These are phyloP conservation scores for Centaurea solstitialis DNA, from an alignment of 129 eudicot genomes.

Conservation along the genomic window DNA sequence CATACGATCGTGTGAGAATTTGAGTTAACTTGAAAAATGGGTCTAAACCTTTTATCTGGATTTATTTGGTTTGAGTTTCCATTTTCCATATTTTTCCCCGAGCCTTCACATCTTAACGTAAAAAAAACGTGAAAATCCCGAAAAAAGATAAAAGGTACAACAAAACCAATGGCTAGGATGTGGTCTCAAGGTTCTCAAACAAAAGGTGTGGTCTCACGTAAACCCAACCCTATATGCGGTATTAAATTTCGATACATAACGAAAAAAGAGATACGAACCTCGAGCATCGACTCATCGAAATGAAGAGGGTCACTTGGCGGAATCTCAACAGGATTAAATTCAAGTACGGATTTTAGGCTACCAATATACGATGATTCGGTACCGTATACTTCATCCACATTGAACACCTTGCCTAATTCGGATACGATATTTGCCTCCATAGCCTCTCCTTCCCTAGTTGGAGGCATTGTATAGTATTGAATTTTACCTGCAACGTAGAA, in stretches of 20 bases:
- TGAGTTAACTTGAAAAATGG: no score
- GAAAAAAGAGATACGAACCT: constrained; percentile 55
- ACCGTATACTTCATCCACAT: constrained; percentile 79
- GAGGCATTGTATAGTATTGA: constrained; percentile 92
- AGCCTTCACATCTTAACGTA: no score
- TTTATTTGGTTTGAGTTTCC: no score
- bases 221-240: background rate
- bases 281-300: constrained; percentile 69
- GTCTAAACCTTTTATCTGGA: no score
- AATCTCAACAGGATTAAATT: constrained; percentile 76
- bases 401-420: constrained; percentile 77
- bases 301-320: constrained; percentile 66
- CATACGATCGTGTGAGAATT: no score
- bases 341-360: constrained; percentile 76
- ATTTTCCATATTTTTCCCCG: no score
- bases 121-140: no score
- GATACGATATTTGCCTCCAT: constrained; percentile 64
- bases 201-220: no score
- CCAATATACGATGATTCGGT: constrained; percentile 87
- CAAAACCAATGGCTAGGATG: no score
- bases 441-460: constrained; percentile 61
- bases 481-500: constrained; percentile 64
- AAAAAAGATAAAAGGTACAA: no score
- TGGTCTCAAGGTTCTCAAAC: no score
- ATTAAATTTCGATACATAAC: background rate